phyloP scores from a whole-genome alignment of 106 monocot species.

The Xerophyta viscosa region DNA sequence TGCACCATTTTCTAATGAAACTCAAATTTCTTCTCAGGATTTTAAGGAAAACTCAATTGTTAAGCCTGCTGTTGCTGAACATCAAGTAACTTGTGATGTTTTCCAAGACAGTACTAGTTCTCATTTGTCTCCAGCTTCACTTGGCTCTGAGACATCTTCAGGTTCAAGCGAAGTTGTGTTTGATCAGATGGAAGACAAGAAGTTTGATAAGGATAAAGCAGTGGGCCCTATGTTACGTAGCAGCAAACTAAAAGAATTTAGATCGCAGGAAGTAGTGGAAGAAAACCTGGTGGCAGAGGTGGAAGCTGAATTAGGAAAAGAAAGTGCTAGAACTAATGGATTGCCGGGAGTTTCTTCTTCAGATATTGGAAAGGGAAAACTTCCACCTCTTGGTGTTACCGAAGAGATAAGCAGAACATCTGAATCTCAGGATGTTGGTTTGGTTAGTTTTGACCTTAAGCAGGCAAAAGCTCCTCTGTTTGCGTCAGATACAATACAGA shows the following conservation, averaged over 20 bases:
- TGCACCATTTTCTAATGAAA: conserved; percentile 3
- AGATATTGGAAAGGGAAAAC: conserved; percentile 2
- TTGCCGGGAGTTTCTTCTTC: conserved; percentile 7
- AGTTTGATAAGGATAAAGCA: conserved; percentile 4
- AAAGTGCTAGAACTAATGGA: background rate
- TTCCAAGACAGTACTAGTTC: conserved; percentile 3
- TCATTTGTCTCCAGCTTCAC: conserved; percentile 11
- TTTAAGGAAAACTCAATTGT: conserved; percentile 2
- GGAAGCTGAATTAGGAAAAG: background rate
- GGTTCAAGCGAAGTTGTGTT: conserved; percentile 1
- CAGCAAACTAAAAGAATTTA: background rate
- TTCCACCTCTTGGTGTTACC: background rate
- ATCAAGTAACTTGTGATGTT: conserved; percentile 5
- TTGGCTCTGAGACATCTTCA: conserved; percentile 4
- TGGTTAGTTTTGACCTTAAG: background rate
- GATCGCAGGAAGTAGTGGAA: background rate
- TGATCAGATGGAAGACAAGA: background rate
- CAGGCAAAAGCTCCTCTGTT: conserved; percentile 1
- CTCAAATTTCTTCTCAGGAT: conserved; percentile 1
- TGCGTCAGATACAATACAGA: background rate
- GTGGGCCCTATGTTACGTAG: background rate
- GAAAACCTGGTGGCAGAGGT: background rate
- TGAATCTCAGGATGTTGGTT: conserved; percentile 5
- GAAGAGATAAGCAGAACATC: conserved; percentile 4
- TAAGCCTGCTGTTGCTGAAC: conserved; percentile 1